phyloP scores from a whole-genome alignment of 1,284 basidiomycete genomes.

The Ustilago shanxiensis region DNA sequence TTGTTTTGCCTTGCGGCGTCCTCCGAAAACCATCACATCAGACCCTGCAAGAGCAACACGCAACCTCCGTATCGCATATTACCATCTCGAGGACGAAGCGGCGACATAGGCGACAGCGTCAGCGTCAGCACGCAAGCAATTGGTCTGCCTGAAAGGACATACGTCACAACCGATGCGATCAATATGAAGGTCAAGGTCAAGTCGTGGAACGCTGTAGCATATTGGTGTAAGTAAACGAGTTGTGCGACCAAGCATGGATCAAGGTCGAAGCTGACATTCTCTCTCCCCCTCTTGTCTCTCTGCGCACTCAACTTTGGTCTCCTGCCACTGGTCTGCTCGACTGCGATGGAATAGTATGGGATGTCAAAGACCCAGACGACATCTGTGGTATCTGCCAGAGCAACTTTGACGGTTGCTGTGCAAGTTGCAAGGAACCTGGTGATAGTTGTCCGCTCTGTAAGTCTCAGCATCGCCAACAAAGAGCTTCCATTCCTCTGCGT shows the following conservation, averaged over 20 bases:
- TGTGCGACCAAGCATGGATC: neutral
- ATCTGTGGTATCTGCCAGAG: slow-evolving; percentile 70
- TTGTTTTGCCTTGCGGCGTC: too few species aligned
- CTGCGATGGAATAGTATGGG: slow-evolving; percentile 59
- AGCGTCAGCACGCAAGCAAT: too few species aligned
- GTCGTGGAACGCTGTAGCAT: slow-evolving; percentile 66
- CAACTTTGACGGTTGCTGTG: slow-evolving; percentile 69
- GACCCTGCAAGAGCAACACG: neutral
- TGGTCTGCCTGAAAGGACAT: too few species aligned
- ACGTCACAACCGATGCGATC: slow-evolving; percentile 20
- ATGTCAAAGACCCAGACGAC: slow-evolving; percentile 68
- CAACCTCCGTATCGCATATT: neutral
- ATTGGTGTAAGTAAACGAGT: slow-evolving; percentile 69
- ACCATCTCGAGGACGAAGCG: neutral
- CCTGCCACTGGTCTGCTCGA: neutral
- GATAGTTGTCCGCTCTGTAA: slow-evolving; percentile 64
- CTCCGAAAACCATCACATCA: slow-evolving; percentile 1
- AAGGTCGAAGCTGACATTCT: neutral
- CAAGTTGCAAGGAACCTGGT: slow-evolving; percentile 66
- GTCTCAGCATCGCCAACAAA: slow-evolving; percentile 11
- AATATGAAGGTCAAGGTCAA: slow-evolving; percentile 68
- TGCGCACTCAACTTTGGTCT: slow-evolving; percentile 73
- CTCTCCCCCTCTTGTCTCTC: slow-evolving; percentile 74
- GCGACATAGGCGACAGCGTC: too few species aligned
- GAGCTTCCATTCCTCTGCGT: neutral